Base-by-base conservation (phyloP, 2,329 filamentous ascomycete genomes). In the Podosphaera xanthii region DNA sequence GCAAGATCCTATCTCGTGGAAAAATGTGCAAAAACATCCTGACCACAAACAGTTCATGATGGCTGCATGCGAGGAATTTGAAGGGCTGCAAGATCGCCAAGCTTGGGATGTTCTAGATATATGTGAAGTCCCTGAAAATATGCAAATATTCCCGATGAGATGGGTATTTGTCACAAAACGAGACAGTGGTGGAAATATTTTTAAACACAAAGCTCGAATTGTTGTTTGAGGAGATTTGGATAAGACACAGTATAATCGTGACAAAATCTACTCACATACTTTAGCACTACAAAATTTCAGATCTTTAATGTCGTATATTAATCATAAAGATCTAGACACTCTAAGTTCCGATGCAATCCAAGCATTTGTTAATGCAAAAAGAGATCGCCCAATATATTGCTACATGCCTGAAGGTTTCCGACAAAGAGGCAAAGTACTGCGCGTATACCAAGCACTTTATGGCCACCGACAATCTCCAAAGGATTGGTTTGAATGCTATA, bases 401-500 rank as follows among this genome's bases (percentile, higher is more conserved):
- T 22, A 22, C 22, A 22, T 22, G 22, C 22, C 22, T 22, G 22
- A 22, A 22, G 22, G 22, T 22, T 22, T 22, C 22, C 22, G 22
- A 22, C 22, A 22, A 22, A 56, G 53, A 38, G 53, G 53, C n/a
- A 38, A 38, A 40, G 14, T 56, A 14, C 10, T 56, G 34, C 33
- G 53, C 2, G 35, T 56, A n/a, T 56, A 36, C 34, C 53, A 56
- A 56, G 53, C 53, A 14, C 36, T 56, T 5, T 56, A 56, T 40
- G 53, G n/a, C 6, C 33, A 56, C 35, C 9, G 33, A 38, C 53
- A 56, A 40, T 56, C 53, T 38, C 33, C 10, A n/a, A 56, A 56
- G 42, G 53, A 56, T 56, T 56, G 53, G 53, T 56, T 56, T 40
- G 35, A 56, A n/a, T 56, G 35, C 12, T 56, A 56, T 9, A 56